Conservation (phyloP, 176 grass and related monocot species). For the Poa annua region DNA sequence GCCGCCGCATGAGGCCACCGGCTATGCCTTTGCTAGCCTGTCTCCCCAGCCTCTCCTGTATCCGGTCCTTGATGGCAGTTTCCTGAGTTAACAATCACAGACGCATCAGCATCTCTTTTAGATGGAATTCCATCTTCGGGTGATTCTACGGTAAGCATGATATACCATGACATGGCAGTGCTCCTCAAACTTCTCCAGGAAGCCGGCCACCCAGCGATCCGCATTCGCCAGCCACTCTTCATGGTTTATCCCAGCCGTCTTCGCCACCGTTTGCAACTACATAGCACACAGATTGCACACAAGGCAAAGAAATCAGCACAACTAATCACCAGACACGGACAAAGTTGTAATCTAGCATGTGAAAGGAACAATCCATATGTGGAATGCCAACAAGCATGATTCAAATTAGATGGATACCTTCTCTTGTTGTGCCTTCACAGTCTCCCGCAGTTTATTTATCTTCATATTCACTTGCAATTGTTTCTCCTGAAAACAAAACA, state of each 20-base stretch:
- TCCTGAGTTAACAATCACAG: constrained; percentile 51
- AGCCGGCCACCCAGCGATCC: constrained; percentile 92
- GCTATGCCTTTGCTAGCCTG: constrained; percentile 70
- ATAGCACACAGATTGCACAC: constrained; percentile 2
- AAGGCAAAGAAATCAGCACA: constrained; percentile 18
- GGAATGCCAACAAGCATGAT: neutral
- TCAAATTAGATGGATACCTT: constrained; percentile 54
- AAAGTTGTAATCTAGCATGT: neutral
- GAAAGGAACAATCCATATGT: neutral
- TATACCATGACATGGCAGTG: constrained; percentile 89
- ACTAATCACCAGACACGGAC: neutral
- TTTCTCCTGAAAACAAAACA: constrained; percentile 70
- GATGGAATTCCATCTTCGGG: neutral
- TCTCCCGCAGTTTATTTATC: constrained; percentile 85
- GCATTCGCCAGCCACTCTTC: constrained; percentile 91
- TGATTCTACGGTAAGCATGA: neutral
- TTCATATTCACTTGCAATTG: constrained; percentile 97
- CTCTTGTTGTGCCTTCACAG: constrained; percentile 90
- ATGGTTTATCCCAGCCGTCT: constrained; percentile 78
- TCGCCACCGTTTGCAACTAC: constrained; percentile 91
- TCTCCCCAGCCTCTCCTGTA: constrained; percentile 78
- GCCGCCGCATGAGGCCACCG: constrained; percentile 46
- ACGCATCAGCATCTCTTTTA: neutral
- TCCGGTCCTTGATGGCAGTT: constrained; percentile 95
- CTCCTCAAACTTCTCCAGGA: constrained; percentile 98